phyloP scores from a whole-genome alignment of 176 grass and related monocot species.

The Secale cereale region DNA sequence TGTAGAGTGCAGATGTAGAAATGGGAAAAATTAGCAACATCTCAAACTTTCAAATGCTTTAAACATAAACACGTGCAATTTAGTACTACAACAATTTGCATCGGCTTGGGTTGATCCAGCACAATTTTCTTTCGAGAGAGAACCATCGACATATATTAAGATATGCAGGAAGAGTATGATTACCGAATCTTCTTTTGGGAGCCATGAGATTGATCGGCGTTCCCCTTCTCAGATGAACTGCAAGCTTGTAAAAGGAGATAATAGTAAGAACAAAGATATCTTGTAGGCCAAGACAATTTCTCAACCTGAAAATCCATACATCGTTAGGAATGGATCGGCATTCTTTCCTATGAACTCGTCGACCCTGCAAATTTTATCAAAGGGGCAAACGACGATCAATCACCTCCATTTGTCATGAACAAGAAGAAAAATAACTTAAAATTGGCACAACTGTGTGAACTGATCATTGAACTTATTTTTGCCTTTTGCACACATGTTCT shows the following conservation, averaged over 20 bases:
- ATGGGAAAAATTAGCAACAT: neutral
- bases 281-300: constrained; percentile 28
- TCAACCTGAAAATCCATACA: constrained; percentile 57
- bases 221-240: constrained; percentile 34
- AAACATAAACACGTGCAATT: neutral
- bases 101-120: neutral
- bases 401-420: neutral
- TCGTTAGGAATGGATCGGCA: constrained; percentile 51
- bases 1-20: neutral
- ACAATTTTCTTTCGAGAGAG: neutral
- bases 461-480: neutral
- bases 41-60: neutral
- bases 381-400: neutral
- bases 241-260: constrained; percentile 23
- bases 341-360: constrained; percentile 52
- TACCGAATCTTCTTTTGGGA: constrained; percentile 43
- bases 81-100: neutral
- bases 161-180: neutral
- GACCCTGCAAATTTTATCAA: constrained; percentile 37
- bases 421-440: neutral
- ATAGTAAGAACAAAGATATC: constrained; percentile 25
- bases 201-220: constrained; percentile 12
- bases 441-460: neutral
- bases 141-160: neutral
- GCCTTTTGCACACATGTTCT: neutral